Base-by-base conservation (phyloP, 129 eudicot genomes). In the Cynara cardunculus region DNA sequence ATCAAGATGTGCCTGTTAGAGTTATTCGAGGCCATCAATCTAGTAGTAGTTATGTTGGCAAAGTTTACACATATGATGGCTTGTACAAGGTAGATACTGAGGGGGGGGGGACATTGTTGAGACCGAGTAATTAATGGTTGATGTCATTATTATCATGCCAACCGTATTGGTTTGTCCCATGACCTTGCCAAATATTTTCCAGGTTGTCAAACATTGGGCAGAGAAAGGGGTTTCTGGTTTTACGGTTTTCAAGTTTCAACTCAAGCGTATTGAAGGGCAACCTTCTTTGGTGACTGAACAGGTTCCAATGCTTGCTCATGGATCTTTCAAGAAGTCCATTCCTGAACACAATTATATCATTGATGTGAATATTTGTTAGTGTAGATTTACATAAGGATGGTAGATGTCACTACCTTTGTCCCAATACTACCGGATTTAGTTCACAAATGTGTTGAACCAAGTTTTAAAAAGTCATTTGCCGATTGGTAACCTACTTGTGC, bases 31-130 rank as follows among this genome's bases (percentile, higher is more conserved):
- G 97, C 53, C 99, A 90, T 89, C 77, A 79, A 59, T 92, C 89
- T 79, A 46, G 64, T 71, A 78, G 78, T 53, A 92, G 97, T 73
- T 92, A 95, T 76, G 99, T 89, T 9, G 97, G 97, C 30, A 92
- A 88, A 81, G 99, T 95, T 64, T 95, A 95, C 79, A 92, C 99
- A 5, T 95, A 95, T 79, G 99, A 95, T 87, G 99, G 99, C 68
- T 80, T 95, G 74, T 95, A 95, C 80, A 84, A 88, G 95, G 99
- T 95, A 83, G 59, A 64, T 71, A 25, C 22, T 53, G 32, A 19
- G 28, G 44, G 37, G 11, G 10, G 53, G 64, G 64, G 64, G 16
- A n/a, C 4, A 65, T 75, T 69, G 74, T 81, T 77, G 86, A 90
- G 93, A 46, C 14, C 14, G 66, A 13, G 32, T 46, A 74, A 14